These are phyloP conservation scores for Bisporella sp. DNA, from an alignment of 2,329 filamentous ascomycete genomes.

Conservation along the genomic window DNA sequence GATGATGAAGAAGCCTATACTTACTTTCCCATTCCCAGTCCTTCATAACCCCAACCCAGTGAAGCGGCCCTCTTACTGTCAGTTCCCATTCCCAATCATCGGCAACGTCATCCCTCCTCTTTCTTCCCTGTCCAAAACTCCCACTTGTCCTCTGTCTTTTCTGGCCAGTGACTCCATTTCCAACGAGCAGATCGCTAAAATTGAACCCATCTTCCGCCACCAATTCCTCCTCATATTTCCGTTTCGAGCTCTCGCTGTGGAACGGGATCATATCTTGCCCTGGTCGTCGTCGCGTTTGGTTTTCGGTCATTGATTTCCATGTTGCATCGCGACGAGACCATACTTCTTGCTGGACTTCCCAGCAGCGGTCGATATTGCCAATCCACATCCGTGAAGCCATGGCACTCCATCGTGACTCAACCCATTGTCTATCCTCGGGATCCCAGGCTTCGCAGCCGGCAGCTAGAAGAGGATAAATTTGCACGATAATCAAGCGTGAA, in stretches of 20 bases:
- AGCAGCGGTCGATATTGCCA: conserved; percentile 59
- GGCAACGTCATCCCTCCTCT: conserved; percentile 21
- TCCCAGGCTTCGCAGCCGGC: conserved; percentile 58
- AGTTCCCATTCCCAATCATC: conserved; percentile 48
- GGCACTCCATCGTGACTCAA: conserved; percentile 52
- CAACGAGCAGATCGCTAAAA: conserved; percentile 24
- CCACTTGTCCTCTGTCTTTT: conserved; percentile 7
- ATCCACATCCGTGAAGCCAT: conserved; percentile 58
- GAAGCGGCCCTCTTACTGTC: conserved; percentile 57
- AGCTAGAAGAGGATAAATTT: conserved; percentile 62
- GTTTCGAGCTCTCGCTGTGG: conserved; percentile 19
- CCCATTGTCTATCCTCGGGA: conserved; percentile 56
- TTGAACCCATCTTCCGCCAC: conserved; percentile 19
- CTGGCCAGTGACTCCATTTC: conserved; percentile 19
- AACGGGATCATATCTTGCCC: conserved; percentile 14
- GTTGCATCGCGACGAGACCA: conserved; percentile 55
- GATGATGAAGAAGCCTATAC: conserved; percentile 21
- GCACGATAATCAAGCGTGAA: conserved; percentile 58
- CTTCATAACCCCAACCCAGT: conserved; percentile 67
- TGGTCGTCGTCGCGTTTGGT: conserved; percentile 13
- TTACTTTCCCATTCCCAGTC: conserved; percentile 68
- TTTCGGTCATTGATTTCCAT: conserved; percentile 14
- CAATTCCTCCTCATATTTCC: conserved; percentile 26
- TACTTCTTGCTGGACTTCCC: conserved; percentile 58
- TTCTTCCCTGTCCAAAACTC: conserved; percentile 4